These are phyloP conservation scores for Dothiorella sarmentorum DNA, from an alignment of 2,329 filamentous ascomycete genomes.

Conservation along the genomic window DNA sequence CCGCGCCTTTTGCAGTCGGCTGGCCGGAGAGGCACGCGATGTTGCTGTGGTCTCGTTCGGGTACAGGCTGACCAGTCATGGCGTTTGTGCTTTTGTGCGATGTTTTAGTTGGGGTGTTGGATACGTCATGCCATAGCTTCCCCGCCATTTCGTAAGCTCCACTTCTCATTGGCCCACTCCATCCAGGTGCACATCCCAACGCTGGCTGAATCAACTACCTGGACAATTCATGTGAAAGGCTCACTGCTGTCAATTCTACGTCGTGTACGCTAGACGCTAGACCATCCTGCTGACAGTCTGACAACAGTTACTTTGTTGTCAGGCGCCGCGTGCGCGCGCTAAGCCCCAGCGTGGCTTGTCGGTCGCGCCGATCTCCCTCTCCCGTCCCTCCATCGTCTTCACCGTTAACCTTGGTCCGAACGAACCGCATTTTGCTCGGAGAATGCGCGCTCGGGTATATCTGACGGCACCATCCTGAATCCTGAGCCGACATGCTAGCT, in stretches of 20 bases:
- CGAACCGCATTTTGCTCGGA: neutral
- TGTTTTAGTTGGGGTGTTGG: neutral
- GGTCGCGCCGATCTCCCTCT: too few species aligned
- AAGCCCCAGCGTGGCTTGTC: neutral
- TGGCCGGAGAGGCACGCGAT: neutral
- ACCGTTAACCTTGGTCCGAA: too few species aligned
- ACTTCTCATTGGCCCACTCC: neutral
- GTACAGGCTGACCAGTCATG: neutral
- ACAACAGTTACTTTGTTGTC: neutral
- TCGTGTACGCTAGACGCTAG: too few species aligned
- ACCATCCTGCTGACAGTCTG: neutral
- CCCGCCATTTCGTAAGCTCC: neutral
- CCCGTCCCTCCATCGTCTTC: too few species aligned
- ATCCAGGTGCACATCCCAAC: neutral
- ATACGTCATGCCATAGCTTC: neutral
- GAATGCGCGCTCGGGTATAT: neutral
- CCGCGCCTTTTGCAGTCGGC: constrained; percentile 2
- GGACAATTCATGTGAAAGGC: neutral
- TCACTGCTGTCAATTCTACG: neutral
- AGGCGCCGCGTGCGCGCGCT: constrained; percentile 1
- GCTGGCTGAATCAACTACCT: neutral
- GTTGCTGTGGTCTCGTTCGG: too few species aligned
- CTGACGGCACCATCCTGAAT: neutral
- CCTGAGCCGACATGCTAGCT: too few species aligned
- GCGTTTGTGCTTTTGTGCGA: neutral